Base-by-base conservation (phyloP, 2,329 filamentous ascomycete genomes). In the Dothidotthia symphoricarpi region DNA sequence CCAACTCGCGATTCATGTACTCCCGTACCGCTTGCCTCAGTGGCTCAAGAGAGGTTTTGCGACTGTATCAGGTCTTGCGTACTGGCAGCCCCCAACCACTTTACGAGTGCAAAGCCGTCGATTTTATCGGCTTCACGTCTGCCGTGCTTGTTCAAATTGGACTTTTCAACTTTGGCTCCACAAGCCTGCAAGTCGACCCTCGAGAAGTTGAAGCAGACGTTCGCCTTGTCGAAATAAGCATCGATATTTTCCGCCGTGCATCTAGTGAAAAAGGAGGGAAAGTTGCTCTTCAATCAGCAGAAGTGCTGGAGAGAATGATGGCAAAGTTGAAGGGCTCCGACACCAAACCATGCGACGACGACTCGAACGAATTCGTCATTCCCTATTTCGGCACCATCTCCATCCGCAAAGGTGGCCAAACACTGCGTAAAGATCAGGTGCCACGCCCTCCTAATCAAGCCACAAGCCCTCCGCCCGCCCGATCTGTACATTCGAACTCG, bases 101-200 rank as follows among this genome's bases (percentile, higher is more conserved):
- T 0, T 73, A 71, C 50, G 69, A 74, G 40, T 73, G 71, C 59
- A 72, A 71, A 39, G 68, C 69, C 7, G 56, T 70, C 13, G 72
- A 74, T 46, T 73, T 74, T 41, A 64, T 72, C 26, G 71, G 65
- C 25, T 74, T 74, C 53, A 73, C 69, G 1, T 63, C 68, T 5
- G 67, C 70, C 3, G 62, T 72, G 1, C 57, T 74, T 15, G 53
- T 74, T 22, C 55, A 70, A 8, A 59, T 74, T n/a, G 68, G 69
- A 2, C 57, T 70, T 6, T 57, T 70, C 44, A 67, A 66, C 34
- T 67, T 65, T 29, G 59, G 62, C 29, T 36, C 45, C 5, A 38
- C 28, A 4, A 25, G 13, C 9, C 42, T 41, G 1, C 26, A 31
- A 14, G 40, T 47, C 11, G 48, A 42, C 3, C 37, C 59, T 17